These are phyloP conservation scores for Hygrophorus russula DNA, from an alignment of 768 basidiomycete genomes.

Conservation along the genomic window DNA sequence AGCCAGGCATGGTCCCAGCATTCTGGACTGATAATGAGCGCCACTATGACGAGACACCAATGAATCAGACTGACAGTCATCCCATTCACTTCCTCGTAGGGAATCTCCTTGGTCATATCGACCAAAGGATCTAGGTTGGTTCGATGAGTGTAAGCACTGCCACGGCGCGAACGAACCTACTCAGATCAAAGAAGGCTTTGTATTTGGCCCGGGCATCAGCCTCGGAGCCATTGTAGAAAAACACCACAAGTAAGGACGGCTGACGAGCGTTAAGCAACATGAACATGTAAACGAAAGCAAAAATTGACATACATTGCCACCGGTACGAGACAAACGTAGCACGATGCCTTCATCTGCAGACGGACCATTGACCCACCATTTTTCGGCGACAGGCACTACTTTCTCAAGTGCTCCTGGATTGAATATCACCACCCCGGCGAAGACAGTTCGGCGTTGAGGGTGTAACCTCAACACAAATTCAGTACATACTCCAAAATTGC, in stretches of 20 bases:
- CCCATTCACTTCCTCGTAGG: slow-evolving; percentile 34
- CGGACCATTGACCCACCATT: slow-evolving; percentile 25
- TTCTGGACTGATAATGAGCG: slow-evolving; percentile 21
- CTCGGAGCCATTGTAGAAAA: slow-evolving; percentile 43
- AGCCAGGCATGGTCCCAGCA: slow-evolving; percentile 21
- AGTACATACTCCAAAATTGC: slow-evolving; percentile 41
- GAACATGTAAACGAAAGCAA: no score
- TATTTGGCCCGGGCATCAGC: slow-evolving; percentile 33
- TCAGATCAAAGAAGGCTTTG: slow-evolving; percentile 33
- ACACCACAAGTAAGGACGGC: slow-evolving; percentile 23
- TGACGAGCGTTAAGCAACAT: slow-evolving; percentile 9
- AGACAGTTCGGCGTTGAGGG: slow-evolving; percentile 38
- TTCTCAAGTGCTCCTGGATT: slow-evolving; percentile 17
- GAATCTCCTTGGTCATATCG: slow-evolving; percentile 31
- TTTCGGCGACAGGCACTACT: slow-evolving; percentile 18
- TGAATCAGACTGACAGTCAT: slow-evolving; percentile 19
- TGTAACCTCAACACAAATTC: slow-evolving; percentile 38
- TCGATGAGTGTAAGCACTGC: background rate
- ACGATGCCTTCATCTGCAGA: slow-evolving; percentile 29
- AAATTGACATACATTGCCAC: slow-evolving; percentile 20
- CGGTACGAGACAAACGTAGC: slow-evolving; percentile 23
- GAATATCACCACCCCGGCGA: slow-evolving; percentile 29
- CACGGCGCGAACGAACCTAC: slow-evolving; percentile 14
- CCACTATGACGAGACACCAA: background rate
- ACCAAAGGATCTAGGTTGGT: slow-evolving; percentile 26